Percentiles rank a stretch among this genome's conserved stretches.
Evolutionary conservation across 1,139 yeast genomes (phyloP).

Genomic region (Yamadazyma epiphylla): DNA sequence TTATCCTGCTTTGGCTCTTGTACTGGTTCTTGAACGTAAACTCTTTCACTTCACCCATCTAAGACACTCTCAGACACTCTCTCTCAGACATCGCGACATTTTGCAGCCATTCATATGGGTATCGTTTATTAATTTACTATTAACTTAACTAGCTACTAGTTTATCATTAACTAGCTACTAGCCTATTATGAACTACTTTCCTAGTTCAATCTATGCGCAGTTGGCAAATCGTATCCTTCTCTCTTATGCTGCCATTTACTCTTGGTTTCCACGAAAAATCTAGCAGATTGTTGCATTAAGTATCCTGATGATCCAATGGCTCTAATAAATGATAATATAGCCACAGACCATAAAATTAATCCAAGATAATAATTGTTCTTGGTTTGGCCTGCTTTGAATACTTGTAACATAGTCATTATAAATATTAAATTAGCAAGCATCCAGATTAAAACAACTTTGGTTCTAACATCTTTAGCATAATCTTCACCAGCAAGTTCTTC

Average conservation of each 20-base stretch:
- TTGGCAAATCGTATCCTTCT: slow-evolving; percentile 36
- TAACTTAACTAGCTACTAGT: too few relatives aligned
- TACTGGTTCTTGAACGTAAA: too few relatives aligned
- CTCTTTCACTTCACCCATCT: too few relatives aligned
- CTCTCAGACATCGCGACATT: slow-evolving; percentile 1
- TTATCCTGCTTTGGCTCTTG: too few relatives aligned
- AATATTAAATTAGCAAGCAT: slow-evolving; percentile 74
- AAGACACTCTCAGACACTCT: too few relatives aligned
- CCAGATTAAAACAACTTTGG: slow-evolving; percentile 92
- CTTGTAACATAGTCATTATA: slow-evolving; percentile 83
- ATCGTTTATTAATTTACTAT: too few relatives aligned
- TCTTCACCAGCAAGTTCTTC: slow-evolving; percentile 63
- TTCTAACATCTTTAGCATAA: slow-evolving; percentile 90
- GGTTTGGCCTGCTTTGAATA: slow-evolving; percentile 62
- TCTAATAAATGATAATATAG: slow-evolving; percentile 73
- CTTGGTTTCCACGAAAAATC: slow-evolving; percentile 38
- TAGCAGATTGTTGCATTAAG: slow-evolving; percentile 41
- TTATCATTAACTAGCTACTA: slow-evolving; percentile 2
- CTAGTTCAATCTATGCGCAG: slow-evolving; percentile 31
- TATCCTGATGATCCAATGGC: slow-evolving; percentile 75
- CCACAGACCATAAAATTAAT: slow-evolving; percentile 88
- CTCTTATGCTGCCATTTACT: slow-evolving; percentile 42
- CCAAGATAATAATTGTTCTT: slow-evolving; percentile 66
- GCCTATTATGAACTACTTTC: too few relatives aligned
- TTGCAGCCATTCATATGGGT: slow-evolving; percentile 2